Base-by-base conservation (phyloP, 768 basidiomycete species). In the Mycena vitilis region DNA sequence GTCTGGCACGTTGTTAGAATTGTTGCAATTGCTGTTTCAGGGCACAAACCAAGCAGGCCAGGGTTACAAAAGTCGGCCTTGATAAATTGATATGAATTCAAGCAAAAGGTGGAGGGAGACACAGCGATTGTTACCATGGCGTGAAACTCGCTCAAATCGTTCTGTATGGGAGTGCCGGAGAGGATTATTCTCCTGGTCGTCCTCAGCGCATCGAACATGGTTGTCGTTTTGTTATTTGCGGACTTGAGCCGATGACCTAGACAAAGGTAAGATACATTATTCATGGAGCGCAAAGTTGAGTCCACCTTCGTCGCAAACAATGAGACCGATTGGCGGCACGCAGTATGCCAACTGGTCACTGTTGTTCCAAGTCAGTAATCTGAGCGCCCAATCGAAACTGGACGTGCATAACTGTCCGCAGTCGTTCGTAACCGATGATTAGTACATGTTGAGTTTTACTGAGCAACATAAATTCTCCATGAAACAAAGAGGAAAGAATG, bases 161-260 rank as follows among this genome's bases (percentile, higher is more conserved):
- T 99, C 77, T 99, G 98, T 48, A 99, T 94, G 0, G 98, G 98
- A 1, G 98, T 99, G 38, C 98, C 98, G 0, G 96, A 96, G 5
- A 99, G 83, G 44, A 99, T 96, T 69, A 98, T 85, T 44, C 97
- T 82, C 25, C 94, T 84, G 13, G 85, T 86, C 2, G 95, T 95
- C 55, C 85, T 85, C 36, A 99, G 81, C 5, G 87, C 85, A 59
- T 91, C 89, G 74, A 99, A 94, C 87, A 96, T 93, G 55, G 87
- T 86, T 2, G 91, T 91, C 0, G 95, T 97, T 81, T 98, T 97
- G 73, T 91, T 94, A 70, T 90, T 93, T 6, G 95, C 90, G 12
- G 95, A 95, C 75, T 98, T 99, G 25, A 99, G 83, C 34, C 96
- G 85, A 78, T 99, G 98, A 4, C 95, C 95, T 94, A 57, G 23